phyloP scores from a whole-genome alignment of 192 early-diverging fungal genomes.

The Coemansia sp. region DNA sequence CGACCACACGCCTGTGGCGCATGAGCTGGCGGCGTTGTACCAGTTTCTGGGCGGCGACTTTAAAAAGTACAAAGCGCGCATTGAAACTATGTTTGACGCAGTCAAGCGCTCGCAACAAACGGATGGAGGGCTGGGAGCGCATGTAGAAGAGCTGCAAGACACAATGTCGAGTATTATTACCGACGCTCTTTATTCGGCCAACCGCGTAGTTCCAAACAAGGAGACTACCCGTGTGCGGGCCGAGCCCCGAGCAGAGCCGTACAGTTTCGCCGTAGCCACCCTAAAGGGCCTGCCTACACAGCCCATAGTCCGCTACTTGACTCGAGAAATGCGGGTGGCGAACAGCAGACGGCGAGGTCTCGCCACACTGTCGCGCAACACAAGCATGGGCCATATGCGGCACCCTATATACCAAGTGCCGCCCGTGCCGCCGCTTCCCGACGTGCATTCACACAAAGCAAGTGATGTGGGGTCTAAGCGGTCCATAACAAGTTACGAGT shows the following conservation, averaged over 20 bases:
- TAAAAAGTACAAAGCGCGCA: conserved; percentile 52
- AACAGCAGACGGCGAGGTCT: conserved; percentile 38
- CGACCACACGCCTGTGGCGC: conserved; percentile 43
- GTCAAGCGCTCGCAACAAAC: conserved; percentile 26
- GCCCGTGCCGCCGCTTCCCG: conserved; percentile 46
- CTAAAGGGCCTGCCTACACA: conserved; percentile 53
- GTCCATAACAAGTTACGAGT: conserved; percentile 6
- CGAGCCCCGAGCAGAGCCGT: conserved; percentile 6
- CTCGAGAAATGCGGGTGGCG: conserved; percentile 42
- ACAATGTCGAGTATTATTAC: conserved; percentile 49
- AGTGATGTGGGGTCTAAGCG: not conserved
- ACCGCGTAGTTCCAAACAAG: conserved; percentile 23
- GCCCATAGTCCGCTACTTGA: conserved; percentile 49
- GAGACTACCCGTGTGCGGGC: conserved; percentile 27
- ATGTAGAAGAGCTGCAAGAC: conserved; percentile 28
- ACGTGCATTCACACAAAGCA: too few relatives aligned
- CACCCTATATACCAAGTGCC: conserved; percentile 29
- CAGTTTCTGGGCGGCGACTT: conserved; percentile 55
- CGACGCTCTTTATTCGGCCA: conserved; percentile 48
- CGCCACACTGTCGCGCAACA: conserved; percentile 46
- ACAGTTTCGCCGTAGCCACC: conserved; percentile 39
- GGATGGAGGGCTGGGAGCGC: conserved; percentile 15
- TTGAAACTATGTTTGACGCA: conserved; percentile 44
- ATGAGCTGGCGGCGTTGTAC: conserved; percentile 51
- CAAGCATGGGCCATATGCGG: conserved; percentile 40